These are phyloP conservation scores for Candida tammaniensis DNA, from an alignment of 805 yeast genomes.

Conservation along the genomic window DNA sequence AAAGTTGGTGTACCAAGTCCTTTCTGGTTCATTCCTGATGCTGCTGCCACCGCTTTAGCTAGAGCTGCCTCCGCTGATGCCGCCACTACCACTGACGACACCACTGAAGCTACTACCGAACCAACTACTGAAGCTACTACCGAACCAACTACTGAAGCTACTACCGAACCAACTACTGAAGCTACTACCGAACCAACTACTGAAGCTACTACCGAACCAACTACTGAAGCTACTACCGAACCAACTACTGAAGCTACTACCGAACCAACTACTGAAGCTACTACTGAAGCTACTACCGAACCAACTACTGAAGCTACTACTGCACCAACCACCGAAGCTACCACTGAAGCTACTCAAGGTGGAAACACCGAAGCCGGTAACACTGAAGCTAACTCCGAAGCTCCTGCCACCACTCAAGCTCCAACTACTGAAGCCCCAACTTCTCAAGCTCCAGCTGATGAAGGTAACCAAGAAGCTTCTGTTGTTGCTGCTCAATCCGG, in stretches of 20 bases:
- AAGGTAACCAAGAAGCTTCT: no score
- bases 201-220: constrained; percentile 4
- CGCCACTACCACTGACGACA: constrained; percentile 9
- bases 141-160: constrained; percentile 1
- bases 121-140: constrained; percentile 6
- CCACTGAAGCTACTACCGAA: constrained; percentile 7
- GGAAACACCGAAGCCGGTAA: constrained; percentile 1
- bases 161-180: constrained; percentile 5
- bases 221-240: constrained; percentile 6
- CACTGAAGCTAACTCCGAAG: constrained; percentile 3
- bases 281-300: constrained; percentile 3
- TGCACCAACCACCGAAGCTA: constrained; percentile 4
- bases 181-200: constrained; percentile 9
- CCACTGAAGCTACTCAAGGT: constrained; percentile 6
- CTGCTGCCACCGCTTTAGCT: constrained; percentile 13
- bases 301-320: constrained; percentile 2
- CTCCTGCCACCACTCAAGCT: constrained; percentile 2
- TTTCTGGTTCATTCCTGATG: constrained; percentile 30
- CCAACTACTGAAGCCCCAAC: constrained; percentile 6
- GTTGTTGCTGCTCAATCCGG: constrained; percentile 9
- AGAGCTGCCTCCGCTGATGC: constrained; percentile 20
- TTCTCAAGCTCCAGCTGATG: constrained; percentile 4
- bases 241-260: constrained; percentile 12
- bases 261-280: constrained; percentile 1
- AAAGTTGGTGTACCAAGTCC: constrained; percentile 16